Base-by-base conservation (phyloP, 768 basidiomycete species). In the Amanita molliuscula region DNA sequence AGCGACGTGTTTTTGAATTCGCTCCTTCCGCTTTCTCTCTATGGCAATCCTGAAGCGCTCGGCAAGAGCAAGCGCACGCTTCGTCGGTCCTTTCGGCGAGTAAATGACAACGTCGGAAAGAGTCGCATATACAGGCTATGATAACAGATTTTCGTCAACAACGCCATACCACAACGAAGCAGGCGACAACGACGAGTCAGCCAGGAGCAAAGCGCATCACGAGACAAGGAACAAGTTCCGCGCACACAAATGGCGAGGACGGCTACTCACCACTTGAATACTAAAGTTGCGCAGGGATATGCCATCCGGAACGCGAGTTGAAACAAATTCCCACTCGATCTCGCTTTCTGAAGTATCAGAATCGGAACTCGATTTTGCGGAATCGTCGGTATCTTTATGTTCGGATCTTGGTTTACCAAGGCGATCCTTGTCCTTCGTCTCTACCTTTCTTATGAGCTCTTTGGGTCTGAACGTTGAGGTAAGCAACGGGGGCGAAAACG, bases 71-170 rank as follows among this genome's bases (percentile, higher is more conserved):
- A 80, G 59, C 0, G 84, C 77, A n/a, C 74, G 70, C 6, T 71
- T 68, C 2, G 71, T 69, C 0, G 72, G 71, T 9, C 88, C 88
- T 35, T 66, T 74, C 6, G 88, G 88, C 11, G 88, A 90, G 65
- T 93, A 94, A 23, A 95, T 69, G 54, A 93, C 82, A 33, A 95
- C 81, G 58, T 95, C 92, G 40, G 88, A 90, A n/a, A 95, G 71
- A 6, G 88, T 84, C 1, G 84, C 82, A 57, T 88, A 90, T 51
- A 93, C 85, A 38, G 87, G 80, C 88, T 89, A 57, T 48, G 11
- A 45, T 11, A 46, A 38, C 18, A 43, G 31, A 45, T 33, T 21
- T 35, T 28, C 34, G 43, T 44, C 28, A 37, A 44, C 41, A 37
- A 49, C 26, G 28, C 43, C 43, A 33, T 31, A 48, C 43, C 41